Base-by-base conservation (phyloP, 2,329 filamentous ascomycete species). In the Epichloe sibirici region DNA sequence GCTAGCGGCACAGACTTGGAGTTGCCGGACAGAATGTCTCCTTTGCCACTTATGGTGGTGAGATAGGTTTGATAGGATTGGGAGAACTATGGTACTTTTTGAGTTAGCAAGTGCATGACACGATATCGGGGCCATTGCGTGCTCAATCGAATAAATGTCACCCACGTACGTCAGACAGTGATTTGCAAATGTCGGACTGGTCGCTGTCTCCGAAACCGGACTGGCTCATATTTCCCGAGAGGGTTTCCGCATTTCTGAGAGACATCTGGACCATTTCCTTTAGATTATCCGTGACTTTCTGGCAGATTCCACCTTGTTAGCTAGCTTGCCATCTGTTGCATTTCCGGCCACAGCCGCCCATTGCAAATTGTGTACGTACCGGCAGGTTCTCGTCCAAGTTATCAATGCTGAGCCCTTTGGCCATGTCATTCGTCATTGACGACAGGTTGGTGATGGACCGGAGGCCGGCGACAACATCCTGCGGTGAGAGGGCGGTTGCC, bases 11-110 rank as follows among this genome's bases (percentile, higher is more conserved):
- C 52, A 12, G 51, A 48, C 48, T 57, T 50, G 45, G 51, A 49
- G 21, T 54, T 56, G n/a, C 25, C 23, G 11, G 49, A 2, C 9
- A 62, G 37, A 13, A 58, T 6, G 13, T 49, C 44, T 11, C 45
- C 40, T n/a, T 53, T 51, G 23, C 52, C 54, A 21, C 59, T 53
- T 34, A 60, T 34, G 17, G 51, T 49, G 9, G 55, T 49, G 59
- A 53, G 35, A 62, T 31, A 51, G 7, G 49, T 31, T 15, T 55
- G 40, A 37, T 61, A 56, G 37, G 54, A 45, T 12, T 47, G 5
- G 38, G 55, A 42, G n/a, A 61, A 56, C 51, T 59, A 40, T 44
- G 45, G 25, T 13, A 0, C 7, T 9, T 31, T 35, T 21, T 21
- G 17, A 21, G 17, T 21, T 47, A 25, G 45, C 31, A 28, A 37